These are phyloP conservation scores for Chrysanthemum makinoi DNA, from an alignment of 129 eudicot species.

Conservation along the genomic window DNA sequence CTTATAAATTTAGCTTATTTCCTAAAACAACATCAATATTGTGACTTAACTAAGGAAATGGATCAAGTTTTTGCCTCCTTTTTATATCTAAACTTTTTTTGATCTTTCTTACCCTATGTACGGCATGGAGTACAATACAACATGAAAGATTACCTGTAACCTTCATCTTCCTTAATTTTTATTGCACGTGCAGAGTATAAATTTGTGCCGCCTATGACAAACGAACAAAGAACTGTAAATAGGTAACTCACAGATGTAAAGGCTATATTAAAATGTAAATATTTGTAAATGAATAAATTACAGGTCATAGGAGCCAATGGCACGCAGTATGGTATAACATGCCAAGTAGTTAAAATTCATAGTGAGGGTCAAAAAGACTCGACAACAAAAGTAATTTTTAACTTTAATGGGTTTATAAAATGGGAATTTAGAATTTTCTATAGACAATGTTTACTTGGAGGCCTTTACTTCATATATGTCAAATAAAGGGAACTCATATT, in stretches of 20 bases:
- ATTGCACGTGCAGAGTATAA: slow-evolving; percentile 81
- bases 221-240: not conserved
- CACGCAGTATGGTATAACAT: no score
- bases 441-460: no score
- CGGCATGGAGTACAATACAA: slow-evolving; percentile 4
- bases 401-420: no score
- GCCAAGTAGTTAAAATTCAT: no score
- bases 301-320: not conserved
- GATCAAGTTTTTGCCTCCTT: not conserved
- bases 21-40: not conserved
- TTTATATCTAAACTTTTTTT: not conserved
- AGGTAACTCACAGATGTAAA: slow-evolving; percentile 10
- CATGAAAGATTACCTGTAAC: slow-evolving; percentile 52
- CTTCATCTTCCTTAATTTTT: slow-evolving; percentile 91
- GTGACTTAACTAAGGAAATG: not conserved
- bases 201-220: slow-evolving; percentile 64
- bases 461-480: no score
- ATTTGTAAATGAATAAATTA: not conserved
- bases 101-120: not conserved
- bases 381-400: no score
- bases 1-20: not conserved
- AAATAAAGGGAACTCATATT: no score
- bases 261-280: not conserved
- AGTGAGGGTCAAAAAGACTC: no score
- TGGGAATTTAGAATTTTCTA: no score